Percentiles rank a stretch among this genome's conserved stretches.
Evolutionary conservation across 495 filamentous ascomycete genomes (phyloP).

Genomic region (Monascus purpureus): DNA sequence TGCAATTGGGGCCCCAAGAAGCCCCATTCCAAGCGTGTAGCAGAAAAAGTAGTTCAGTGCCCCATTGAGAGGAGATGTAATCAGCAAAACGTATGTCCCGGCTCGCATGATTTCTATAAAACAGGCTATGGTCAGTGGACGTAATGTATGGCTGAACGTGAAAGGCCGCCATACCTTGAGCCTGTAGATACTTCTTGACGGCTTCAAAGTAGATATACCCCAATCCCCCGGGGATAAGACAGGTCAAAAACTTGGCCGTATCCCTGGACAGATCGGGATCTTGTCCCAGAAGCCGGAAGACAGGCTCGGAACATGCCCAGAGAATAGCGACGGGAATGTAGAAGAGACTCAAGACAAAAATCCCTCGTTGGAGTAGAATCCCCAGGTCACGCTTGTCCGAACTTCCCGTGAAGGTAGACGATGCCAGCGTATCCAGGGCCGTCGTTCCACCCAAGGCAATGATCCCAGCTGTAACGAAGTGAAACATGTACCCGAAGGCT

Average conservation of each 20-base stretch:
- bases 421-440: slow-evolving; percentile 77
- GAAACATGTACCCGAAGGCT: slow-evolving; percentile 91
- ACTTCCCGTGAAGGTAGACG: slow-evolving; percentile 75
- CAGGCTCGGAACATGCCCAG: slow-evolving; percentile 63
- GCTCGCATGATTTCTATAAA: slow-evolving; percentile 64
- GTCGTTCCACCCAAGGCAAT: slow-evolving; percentile 88
- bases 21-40: slow-evolving; percentile 52
- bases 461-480: slow-evolving; percentile 81
- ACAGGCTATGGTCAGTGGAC: slow-evolving; percentile 1
- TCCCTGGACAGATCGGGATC: slow-evolving; percentile 63
- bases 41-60: slow-evolving; percentile 69
- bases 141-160: neutral
- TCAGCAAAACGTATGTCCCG: slow-evolving; percentile 73
- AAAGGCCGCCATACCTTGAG: slow-evolving; percentile 45
- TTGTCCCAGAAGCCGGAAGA: slow-evolving; percentile 70
- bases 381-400: slow-evolving; percentile 72
- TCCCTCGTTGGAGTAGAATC: slow-evolving; percentile 64
- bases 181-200: slow-evolving; percentile 87
- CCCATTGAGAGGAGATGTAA: slow-evolving; percentile 71
- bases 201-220: slow-evolving; percentile 88
- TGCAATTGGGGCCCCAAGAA: slow-evolving; percentile 72
- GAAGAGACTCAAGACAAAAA: slow-evolving; percentile 59
- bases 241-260: slow-evolving; percentile 61
- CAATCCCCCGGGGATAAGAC: slow-evolving; percentile 70
- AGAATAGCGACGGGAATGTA: slow-evolving; percentile 64